These are phyloP conservation scores for Lactarius deliciosus DNA, from an alignment of 768 basidiomycete species.

Conservation along the genomic window DNA sequence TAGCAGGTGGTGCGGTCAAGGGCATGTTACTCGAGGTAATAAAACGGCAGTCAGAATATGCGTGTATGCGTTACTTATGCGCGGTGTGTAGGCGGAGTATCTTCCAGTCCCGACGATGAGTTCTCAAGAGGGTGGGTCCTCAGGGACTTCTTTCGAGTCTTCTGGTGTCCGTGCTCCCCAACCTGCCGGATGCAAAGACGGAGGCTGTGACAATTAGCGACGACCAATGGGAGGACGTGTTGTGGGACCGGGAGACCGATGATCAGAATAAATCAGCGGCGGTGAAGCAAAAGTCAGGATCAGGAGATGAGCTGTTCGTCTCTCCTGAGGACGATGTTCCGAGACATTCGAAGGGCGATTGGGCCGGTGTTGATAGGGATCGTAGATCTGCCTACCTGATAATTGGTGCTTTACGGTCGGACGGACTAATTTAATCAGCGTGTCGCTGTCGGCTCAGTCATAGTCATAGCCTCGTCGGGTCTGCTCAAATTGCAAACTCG, in stretches of 20 bases:
- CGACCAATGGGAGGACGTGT: constrained; percentile 76
- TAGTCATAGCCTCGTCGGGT: neutral
- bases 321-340: constrained; percentile 57
- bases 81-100: constrained; percentile 65
- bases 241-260: constrained; percentile 73
- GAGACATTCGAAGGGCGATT: constrained; percentile 57
- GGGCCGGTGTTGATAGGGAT: constrained; percentile 78
- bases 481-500: neutral
- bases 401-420: constrained; percentile 70
- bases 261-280: constrained; percentile 33
- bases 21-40: constrained; percentile 83
- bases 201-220: constrained; percentile 78
- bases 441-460: neutral
- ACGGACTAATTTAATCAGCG: constrained; percentile 54
- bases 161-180: constrained; percentile 71
- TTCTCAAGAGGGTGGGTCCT: constrained; percentile 61
- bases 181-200: constrained; percentile 67
- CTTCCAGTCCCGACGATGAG: constrained; percentile 71
- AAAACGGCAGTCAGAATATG: constrained; percentile 24
- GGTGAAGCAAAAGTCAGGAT: constrained; percentile 27
- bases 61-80: neutral
- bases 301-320: constrained; percentile 57
- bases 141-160: constrained; percentile 74
- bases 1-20: constrained; percentile 71
- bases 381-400: constrained; percentile 77